Percentiles rank a stretch among this genome's conserved stretches.
phyloP scores from a whole-genome alignment of 495 filamentous ascomycete species.

The Neurospora hispaniola region DNA sequence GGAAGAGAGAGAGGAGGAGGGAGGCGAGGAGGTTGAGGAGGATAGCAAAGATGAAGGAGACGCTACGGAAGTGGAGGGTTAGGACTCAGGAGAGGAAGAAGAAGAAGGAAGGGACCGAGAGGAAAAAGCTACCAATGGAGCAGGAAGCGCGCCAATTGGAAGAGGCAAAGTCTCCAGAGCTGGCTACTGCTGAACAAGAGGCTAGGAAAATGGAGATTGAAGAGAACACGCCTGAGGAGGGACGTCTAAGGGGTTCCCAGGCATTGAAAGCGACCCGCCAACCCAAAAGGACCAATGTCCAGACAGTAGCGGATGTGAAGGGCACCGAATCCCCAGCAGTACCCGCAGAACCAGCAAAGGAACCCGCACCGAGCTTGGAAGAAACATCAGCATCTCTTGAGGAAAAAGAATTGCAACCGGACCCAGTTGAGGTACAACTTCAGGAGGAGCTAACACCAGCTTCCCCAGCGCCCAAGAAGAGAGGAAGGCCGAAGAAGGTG shows the following conservation, averaged over 20 bases:
- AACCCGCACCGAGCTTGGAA: not conserved
- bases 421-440: not conserved
- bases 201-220: not conserved
- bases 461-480: not conserved
- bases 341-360: not conserved
- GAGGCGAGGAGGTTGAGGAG: not conserved
- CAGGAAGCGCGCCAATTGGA: not conserved
- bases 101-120: not conserved
- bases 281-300: not conserved
- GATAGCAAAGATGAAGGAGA: not conserved
- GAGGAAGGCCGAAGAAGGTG: not conserved
- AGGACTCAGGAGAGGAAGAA: not conserved
- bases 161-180: not conserved
- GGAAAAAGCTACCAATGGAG: not conserved
- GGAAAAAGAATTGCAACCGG: not conserved
- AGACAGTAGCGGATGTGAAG: not conserved
- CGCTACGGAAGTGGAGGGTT: not conserved
- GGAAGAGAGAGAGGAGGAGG: slow-evolving; percentile 2
- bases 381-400: not conserved
- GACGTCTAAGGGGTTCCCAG: not conserved
- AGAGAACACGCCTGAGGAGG: not conserved
- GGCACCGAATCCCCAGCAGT: not conserved
- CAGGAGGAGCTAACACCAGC: not conserved
- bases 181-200: not conserved
- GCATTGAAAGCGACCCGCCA: not conserved